Percentiles rank a stretch among this genome's conserved stretches.
Evolutionary conservation across 2,329 filamentous ascomycete genomes (phyloP).

Genomic region (Pseudogymnoascus sp.): DNA sequence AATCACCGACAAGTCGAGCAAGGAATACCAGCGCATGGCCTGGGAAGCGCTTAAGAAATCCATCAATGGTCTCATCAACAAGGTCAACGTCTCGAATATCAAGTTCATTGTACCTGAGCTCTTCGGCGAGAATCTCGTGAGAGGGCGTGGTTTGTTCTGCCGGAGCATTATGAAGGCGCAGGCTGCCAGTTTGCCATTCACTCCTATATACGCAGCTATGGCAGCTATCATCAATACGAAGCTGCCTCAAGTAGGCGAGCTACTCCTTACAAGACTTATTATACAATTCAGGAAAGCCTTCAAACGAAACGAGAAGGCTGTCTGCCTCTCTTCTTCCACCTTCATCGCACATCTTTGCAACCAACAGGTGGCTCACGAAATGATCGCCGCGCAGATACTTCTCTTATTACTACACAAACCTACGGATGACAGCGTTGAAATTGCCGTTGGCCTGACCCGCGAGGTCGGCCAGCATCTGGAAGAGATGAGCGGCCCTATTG

Average conservation of each 20-base stretch:
- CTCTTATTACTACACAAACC: conserved; percentile 90
- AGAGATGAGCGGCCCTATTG: conserved; percentile 86
- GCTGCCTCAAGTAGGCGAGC: conserved; percentile 85
- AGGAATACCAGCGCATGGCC: conserved; percentile 97
- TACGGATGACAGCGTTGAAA: conserved; percentile 95
- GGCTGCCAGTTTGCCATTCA: conserved; percentile 90
- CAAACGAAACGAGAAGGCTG: conserved; percentile 92
- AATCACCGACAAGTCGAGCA: conserved; percentile 92
- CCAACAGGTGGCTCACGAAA: conserved; percentile 91
- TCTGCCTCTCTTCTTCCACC: conserved; percentile 85
- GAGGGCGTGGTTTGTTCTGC: conserved; percentile 87
- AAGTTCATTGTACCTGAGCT: conserved; percentile 95
- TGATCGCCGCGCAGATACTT: conserved; percentile 85
- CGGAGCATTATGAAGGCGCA: conserved; percentile 98
- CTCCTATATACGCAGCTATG: conserved; percentile 93
- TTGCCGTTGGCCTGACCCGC: conserved; percentile 85
- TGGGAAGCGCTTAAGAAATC: conserved; percentile 99
- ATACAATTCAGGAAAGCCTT: conserved; percentile 94
- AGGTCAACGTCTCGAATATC: conserved; percentile 97
- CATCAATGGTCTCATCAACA: conserved; percentile 98
- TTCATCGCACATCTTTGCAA: conserved; percentile 96
- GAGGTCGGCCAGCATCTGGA: conserved; percentile 93
- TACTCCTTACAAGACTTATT: conserved; percentile 77
- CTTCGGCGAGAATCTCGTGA: conserved; percentile 87
- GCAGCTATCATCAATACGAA: conserved; percentile 97